Percentiles rank a stretch among this genome's conserved stretches.
phyloP scores from a whole-genome alignment of 805 yeast genomes.

The Zygosaccharomyces kombuchaensis region DNA sequence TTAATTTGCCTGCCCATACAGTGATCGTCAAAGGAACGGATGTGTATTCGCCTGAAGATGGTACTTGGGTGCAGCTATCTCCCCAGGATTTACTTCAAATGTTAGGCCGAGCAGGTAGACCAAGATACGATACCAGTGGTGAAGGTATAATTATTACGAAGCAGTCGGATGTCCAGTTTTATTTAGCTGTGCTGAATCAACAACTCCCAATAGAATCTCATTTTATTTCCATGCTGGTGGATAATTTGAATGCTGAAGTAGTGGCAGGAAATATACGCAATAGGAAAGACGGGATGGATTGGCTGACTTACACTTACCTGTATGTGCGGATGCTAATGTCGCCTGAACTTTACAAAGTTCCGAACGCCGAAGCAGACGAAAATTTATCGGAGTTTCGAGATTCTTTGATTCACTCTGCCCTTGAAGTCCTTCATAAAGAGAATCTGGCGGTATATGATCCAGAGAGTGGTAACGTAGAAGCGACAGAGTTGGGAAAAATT shows the following conservation, averaged over 20 bases:
- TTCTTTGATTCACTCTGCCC: conserved; percentile 74
- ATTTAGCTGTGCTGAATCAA: conserved; percentile 83
- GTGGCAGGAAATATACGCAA: conserved; percentile 62
- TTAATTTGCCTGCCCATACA: conserved; percentile 90
- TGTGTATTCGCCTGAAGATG: conserved; percentile 84
- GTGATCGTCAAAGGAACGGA: conserved; percentile 92
- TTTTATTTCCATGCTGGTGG: conserved; percentile 63
- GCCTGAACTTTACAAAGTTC: conserved; percentile 73
- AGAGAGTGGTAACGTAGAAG: conserved; percentile 42
- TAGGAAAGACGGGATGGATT: conserved; percentile 63
- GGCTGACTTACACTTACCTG: conserved; percentile 79
- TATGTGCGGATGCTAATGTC: conserved; percentile 72
- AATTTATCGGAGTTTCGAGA: conserved; percentile 49
- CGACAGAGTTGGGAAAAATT: conserved; percentile 74
- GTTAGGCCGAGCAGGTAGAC: conserved; percentile 99
- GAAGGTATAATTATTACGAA: conserved; percentile 91
- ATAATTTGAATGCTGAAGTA: conserved; percentile 80
- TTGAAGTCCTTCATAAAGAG: conserved; percentile 50
- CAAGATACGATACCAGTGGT: conserved; percentile 86
- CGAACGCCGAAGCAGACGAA: conserved; percentile 54
- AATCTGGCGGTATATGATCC: conserved; percentile 59
- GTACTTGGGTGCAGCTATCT: conserved; percentile 85
- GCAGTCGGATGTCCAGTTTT: conserved; percentile 80
- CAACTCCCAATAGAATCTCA: conserved; percentile 93
- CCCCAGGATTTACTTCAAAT: conserved; percentile 94